Evolutionary conservation across 257 asterid species (phyloP).

Genomic region (Nicotiana tabacum): DNA sequence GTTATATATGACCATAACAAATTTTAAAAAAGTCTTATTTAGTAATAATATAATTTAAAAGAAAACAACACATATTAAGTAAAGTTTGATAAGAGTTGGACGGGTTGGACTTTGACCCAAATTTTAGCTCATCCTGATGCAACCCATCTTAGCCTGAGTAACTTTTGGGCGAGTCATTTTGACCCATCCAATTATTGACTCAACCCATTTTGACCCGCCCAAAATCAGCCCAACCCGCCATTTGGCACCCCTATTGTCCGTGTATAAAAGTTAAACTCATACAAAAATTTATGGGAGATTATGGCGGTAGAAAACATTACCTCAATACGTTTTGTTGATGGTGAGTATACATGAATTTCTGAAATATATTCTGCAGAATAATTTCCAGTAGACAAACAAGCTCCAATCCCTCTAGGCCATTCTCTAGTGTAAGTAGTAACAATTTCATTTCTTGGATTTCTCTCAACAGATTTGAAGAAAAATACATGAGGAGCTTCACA

Average conservation of each 20-base stretch:
- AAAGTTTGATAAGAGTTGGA: too few species aligned
- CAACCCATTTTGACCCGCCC: too few species aligned
- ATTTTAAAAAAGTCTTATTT: too few species aligned
- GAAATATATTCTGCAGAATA: constrained; percentile 20
- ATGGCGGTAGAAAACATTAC: constrained; percentile 11
- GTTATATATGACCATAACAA: too few species aligned
- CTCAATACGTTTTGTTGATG: constrained; percentile 10
- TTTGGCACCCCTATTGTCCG: neutral
- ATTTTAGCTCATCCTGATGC: too few species aligned
- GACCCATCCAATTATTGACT: too few species aligned
- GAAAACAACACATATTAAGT: too few species aligned
- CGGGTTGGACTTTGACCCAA: too few species aligned
- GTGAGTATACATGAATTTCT: constrained; percentile 13
- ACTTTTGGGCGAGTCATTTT: too few species aligned
- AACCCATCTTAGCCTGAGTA: too few species aligned
- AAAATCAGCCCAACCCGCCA: too few species aligned
- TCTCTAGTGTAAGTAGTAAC: constrained; percentile 26
- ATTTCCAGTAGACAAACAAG: constrained; percentile 14
- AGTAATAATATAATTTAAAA: too few species aligned
- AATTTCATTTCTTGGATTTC: neutral
- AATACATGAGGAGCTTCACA: constrained; percentile 46
- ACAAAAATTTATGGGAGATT: neutral
- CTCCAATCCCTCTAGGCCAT: constrained; percentile 21
- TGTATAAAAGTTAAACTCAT: neutral
- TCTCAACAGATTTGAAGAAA: constrained; percentile 26